Conservation (phyloP, 345 rosid genomes). For the Viola odorata region DNA sequence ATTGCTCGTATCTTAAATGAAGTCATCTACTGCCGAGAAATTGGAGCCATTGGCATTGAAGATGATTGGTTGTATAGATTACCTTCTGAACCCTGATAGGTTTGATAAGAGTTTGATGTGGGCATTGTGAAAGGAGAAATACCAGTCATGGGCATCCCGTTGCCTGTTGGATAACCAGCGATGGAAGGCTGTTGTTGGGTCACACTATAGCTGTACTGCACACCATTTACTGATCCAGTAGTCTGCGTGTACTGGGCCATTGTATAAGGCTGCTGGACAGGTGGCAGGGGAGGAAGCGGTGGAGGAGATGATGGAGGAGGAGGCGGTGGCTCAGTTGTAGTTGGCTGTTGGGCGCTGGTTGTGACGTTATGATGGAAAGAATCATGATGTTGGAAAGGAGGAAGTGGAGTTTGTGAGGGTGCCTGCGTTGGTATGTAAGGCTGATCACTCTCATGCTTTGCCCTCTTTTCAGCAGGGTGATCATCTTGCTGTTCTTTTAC, state of each 20-base stretch:
- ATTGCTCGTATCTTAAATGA: background rate
- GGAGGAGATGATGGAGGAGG: slow-evolving; percentile 57
- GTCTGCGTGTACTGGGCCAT: slow-evolving; percentile 54
- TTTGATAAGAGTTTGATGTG: slow-evolving; percentile 48
- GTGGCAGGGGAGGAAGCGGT: slow-evolving; percentile 51
- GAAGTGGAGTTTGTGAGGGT: slow-evolving; percentile 24
- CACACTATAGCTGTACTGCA: slow-evolving; percentile 48
- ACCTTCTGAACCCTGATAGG: slow-evolving; percentile 64
- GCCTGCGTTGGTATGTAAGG: slow-evolving; percentile 46
- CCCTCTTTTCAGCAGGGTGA: slow-evolving; percentile 61
- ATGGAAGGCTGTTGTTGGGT: slow-evolving; percentile 43
- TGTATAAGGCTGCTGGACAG: slow-evolving; percentile 44
- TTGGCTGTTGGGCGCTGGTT: slow-evolving; percentile 22
- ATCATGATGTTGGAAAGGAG: slow-evolving; percentile 28
- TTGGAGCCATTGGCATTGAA: slow-evolving; percentile 53
- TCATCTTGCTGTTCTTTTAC: slow-evolving; percentile 43
- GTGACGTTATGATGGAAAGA: slow-evolving; percentile 27
- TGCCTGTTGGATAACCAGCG: slow-evolving; percentile 33
- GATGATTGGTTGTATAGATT: slow-evolving; percentile 53
- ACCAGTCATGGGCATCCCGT: slow-evolving; percentile 31
- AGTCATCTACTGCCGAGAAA: slow-evolving; percentile 51
- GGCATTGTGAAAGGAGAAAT: slow-evolving; percentile 38
- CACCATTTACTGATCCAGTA: slow-evolving; percentile 41
- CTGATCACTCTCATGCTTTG: slow-evolving; percentile 57
- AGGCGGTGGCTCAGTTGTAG: slow-evolving; percentile 42